phyloP scores from a whole-genome alignment of 2,329 filamentous ascomycete genomes.

The Xylariaceae sp. region DNA sequence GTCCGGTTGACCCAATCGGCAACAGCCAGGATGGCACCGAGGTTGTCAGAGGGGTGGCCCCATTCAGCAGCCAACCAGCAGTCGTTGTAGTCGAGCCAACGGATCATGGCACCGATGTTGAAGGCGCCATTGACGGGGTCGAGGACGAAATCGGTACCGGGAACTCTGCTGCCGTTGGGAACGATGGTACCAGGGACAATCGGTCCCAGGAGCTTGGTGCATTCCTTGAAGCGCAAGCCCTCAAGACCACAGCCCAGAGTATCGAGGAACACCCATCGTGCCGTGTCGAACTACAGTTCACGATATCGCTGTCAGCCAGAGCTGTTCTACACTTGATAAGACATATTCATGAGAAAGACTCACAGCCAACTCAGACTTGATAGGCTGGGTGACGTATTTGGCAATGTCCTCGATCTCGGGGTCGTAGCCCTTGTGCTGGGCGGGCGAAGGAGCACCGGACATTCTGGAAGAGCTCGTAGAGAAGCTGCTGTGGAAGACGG shows the following conservation, averaged over 20 bases:
- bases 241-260: constrained; percentile 95
- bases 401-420: constrained; percentile 94
- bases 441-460: constrained; percentile 48
- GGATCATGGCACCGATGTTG: constrained; percentile 98
- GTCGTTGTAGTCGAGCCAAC: constrained; percentile 99
- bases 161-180: constrained; percentile 85
- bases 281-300: constrained; percentile 73
- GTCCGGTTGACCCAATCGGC: constrained; percentile 97
- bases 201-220: constrained; percentile 88
- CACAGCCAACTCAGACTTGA: constrained; percentile 90
- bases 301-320: constrained; percentile 24
- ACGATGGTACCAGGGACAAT: constrained; percentile 85
- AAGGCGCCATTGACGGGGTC: constrained; percentile 95
- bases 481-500: constrained; percentile 39
- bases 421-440: constrained; percentile 64
- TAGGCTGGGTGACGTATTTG: constrained; percentile 82
- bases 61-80: constrained; percentile 99
- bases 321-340: constrained; percentile 15
- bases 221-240: constrained; percentile 91
- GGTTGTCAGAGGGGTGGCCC: constrained; percentile 97
- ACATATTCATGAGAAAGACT: constrained; percentile 36
- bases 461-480: constrained; percentile 45
- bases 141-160: constrained; percentile 87
- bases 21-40: constrained; percentile 92
- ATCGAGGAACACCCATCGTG: constrained; percentile 93